Conservation (phyloP, 2,329 filamentous ascomycete species). For the Sclerotinia nivalis region DNA sequence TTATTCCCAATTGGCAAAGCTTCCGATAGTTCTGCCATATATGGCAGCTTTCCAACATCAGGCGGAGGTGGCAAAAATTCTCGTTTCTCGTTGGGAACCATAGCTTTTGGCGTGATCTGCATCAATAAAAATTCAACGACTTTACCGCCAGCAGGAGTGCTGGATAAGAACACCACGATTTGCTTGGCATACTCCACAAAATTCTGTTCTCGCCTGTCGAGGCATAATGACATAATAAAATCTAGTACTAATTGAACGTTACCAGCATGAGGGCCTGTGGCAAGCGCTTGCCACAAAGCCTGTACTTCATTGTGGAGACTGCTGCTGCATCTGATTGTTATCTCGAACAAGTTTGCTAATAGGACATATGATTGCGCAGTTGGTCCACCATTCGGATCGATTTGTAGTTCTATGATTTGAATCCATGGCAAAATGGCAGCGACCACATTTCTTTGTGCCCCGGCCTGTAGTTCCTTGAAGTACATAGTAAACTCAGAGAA, state of each 20-base stretch:
- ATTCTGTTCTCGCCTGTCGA: constrained; percentile 94
- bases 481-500: constrained; percentile 95
- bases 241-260: constrained; percentile 94
- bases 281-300: constrained; percentile 93
- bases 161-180: constrained; percentile 93
- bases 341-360: constrained; percentile 90
- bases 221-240: constrained; percentile 91
- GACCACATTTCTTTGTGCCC: constrained; percentile 88
- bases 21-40: constrained; percentile 81
- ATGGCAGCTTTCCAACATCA: constrained; percentile 75
- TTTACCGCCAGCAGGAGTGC: constrained; percentile 79
- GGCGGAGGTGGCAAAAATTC: constrained; percentile 67
- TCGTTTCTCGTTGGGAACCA: constrained; percentile 87
- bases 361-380: constrained; percentile 93
- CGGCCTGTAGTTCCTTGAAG: constrained; percentile 82
- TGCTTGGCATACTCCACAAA: constrained; percentile 98
- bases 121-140: constrained; percentile 91
- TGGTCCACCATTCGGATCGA: constrained; percentile 88
- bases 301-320: constrained; percentile 95
- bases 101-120: constrained; percentile 92
- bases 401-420: constrained; percentile 85
- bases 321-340: constrained; percentile 88
- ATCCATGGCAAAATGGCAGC: constrained; percentile 96
- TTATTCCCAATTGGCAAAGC: constrained; percentile 87
- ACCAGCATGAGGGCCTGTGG: constrained; percentile 86